Percentiles rank a stretch among this genome's conserved stretches.
Evolutionary conservation across 2,329 filamentous ascomycete species (phyloP).

Genomic region (Trichoderma sp.): DNA sequence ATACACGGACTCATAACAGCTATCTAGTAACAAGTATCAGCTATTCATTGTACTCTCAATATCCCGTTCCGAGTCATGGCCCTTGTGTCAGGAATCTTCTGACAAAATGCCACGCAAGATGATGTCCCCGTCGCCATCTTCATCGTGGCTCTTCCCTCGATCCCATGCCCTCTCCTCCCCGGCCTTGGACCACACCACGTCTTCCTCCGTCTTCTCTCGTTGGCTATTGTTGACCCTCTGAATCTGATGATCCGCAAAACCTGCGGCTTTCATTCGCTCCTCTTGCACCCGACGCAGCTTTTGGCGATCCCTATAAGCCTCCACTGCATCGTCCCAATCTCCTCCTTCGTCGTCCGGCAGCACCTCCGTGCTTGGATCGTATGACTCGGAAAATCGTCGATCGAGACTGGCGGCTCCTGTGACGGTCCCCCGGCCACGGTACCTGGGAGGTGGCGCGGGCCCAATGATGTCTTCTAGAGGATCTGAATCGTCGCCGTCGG

Average conservation of each 20-base stretch:
- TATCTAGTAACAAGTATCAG: background rate
- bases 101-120: slow-evolving; percentile 28
- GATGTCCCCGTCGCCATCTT: background rate
- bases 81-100: slow-evolving; percentile 22
- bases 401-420: slow-evolving; percentile 71
- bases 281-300: slow-evolving; percentile 76
- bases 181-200: slow-evolving; percentile 71
- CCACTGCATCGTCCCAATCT: slow-evolving; percentile 79
- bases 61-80: background rate
- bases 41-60: background rate
- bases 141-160: slow-evolving; percentile 49
- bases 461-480: slow-evolving; percentile 77
- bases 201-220: slow-evolving; percentile 58
- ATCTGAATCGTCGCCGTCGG: slow-evolving; percentile 56
- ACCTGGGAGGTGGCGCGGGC: slow-evolving; percentile 60
- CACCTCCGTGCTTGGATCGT: slow-evolving; percentile 61
- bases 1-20: background rate
- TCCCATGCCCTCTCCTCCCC: slow-evolving; percentile 69
- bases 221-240: slow-evolving; percentile 57
- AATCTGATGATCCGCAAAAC: slow-evolving; percentile 76
- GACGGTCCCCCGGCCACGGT: slow-evolving; percentile 70
- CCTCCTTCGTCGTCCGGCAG: slow-evolving; percentile 43
- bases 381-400: slow-evolving; percentile 71
- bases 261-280: slow-evolving; percentile 73
- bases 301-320: slow-evolving; percentile 77